These are phyloP conservation scores for Conringia planisiliqua DNA, from an alignment of 345 rosid species.

Conservation along the genomic window DNA sequence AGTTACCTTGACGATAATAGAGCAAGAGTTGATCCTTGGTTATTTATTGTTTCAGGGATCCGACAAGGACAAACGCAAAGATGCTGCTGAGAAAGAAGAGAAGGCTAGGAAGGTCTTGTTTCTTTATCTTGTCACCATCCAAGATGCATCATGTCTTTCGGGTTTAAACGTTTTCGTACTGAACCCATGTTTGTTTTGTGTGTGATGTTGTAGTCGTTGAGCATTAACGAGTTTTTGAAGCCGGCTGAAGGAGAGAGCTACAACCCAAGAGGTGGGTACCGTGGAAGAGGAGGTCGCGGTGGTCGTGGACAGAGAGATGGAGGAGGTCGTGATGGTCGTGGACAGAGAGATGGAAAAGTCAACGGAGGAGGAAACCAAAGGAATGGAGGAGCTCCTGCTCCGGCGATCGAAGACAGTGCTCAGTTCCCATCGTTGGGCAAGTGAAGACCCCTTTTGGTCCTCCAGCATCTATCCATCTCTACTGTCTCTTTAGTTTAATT, in stretches of 20 bases:
- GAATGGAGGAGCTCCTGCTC: slow-evolving; percentile 19
- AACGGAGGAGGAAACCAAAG: slow-evolving; percentile 20
- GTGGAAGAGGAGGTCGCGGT: slow-evolving; percentile 23
- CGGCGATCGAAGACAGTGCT: slow-evolving; percentile 23
- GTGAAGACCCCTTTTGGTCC: slow-evolving; percentile 8
- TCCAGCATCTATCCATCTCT: not conserved
- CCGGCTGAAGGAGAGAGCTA: slow-evolving; percentile 25
- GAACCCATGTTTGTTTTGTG: not conserved
- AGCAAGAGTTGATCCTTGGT: not conserved
- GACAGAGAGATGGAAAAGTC: slow-evolving; percentile 11
- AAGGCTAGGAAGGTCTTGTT: slow-evolving; percentile 53
- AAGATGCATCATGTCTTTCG: not conserved
- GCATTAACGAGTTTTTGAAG: slow-evolving; percentile 33
- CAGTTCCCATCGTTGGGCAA: slow-evolving; percentile 38
- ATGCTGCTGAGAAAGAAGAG: slow-evolving; percentile 60
- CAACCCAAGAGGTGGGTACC: slow-evolving; percentile 29
- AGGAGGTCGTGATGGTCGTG: slow-evolving; percentile 12
- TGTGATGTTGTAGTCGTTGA: slow-evolving; percentile 22
- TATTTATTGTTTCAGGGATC: slow-evolving; percentile 40
- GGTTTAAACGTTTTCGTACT: not conserved
- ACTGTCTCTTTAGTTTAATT: slow-evolving; percentile 15
- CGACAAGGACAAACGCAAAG: slow-evolving; percentile 66
- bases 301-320: slow-evolving; percentile 24
- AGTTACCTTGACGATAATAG: not conserved
- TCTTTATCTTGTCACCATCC: not conserved